A percentile compares a stretch with the other conserved stretches of the same genome.
phyloP scores from a whole-genome alignment of 208 protist genomes.

The Acanthamoeba comandoni region DNA sequence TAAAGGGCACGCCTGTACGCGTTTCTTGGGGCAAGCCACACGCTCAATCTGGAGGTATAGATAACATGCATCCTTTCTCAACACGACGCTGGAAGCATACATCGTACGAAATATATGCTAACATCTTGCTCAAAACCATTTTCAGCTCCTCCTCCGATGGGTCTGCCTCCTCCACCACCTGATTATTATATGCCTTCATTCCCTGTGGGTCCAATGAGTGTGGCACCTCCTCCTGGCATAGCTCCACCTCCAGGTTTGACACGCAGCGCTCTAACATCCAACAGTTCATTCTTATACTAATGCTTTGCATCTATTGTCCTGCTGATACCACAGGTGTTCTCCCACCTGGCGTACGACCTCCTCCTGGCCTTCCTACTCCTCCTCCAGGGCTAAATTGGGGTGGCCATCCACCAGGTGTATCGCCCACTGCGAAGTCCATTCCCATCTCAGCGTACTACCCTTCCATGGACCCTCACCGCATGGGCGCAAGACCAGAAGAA shows the following conservation, averaged over 20 bases:
- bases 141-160: constrained; percentile 15
- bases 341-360: not conserved
- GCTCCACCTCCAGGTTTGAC: constrained; percentile 40
- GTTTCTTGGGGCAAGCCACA: constrained; percentile 78
- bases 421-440: not conserved
- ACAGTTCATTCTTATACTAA: not conserved
- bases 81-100: not conserved
- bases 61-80: not conserved
- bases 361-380: not conserved
- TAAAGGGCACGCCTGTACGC: constrained; percentile 66
- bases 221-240: constrained; percentile 26
- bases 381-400: constrained; percentile 8
- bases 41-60: constrained; percentile 6
- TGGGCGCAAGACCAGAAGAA: constrained; percentile 35
- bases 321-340: not conserved
- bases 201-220: not conserved
- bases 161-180: constrained; percentile 49
- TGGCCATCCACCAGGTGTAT: not conserved
- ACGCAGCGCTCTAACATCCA: not conserved
- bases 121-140: constrained; percentile 10
- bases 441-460: constrained; percentile 59
- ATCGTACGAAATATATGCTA: too few relatives aligned
- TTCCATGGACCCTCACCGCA: constrained; percentile 68
- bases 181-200: constrained; percentile 51
- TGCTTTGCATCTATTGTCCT: not conserved